Percentiles rank a stretch among this genome's conserved stretches.
Evolutionary conservation across 202 grass and related monocot genomes (phyloP).

Genomic region (Digitaria exilis): DNA sequence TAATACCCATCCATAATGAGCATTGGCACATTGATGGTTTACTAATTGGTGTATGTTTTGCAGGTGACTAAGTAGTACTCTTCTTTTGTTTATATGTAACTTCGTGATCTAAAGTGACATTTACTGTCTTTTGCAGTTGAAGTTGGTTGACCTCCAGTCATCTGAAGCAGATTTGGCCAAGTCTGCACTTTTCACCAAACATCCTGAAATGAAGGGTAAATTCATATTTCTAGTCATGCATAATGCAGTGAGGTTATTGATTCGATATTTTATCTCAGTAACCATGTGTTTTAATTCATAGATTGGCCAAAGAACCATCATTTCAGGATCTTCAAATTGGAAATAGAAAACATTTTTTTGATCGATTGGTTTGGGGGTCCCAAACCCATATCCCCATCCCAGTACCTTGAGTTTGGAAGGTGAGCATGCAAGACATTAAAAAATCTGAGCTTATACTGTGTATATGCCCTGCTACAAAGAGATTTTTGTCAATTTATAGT

Average conservation of each 20-base stretch:
- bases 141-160: constrained; percentile 63
- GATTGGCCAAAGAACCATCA: constrained; percentile 85
- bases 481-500: background rate
- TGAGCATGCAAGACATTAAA: constrained; percentile 33
- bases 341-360: constrained; percentile 84
- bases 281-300: constrained; percentile 38
- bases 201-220: constrained; percentile 95
- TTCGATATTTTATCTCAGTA: background rate
- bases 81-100: background rate
- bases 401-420: constrained; percentile 66
- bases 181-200: constrained; percentile 73
- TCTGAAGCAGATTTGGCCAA: constrained; percentile 72
- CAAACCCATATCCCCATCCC: constrained; percentile 70
- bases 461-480: background rate
- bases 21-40: background rate
- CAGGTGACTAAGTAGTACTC: too few species aligned
- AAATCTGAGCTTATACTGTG: background rate
- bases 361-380: constrained; percentile 95
- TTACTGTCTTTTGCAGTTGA: constrained; percentile 58
- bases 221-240: background rate
- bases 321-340: constrained; percentile 82
- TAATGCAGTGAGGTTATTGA: background rate
- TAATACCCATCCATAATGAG: background rate
- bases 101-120: background rate
- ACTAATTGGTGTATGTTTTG: too few species aligned